Evolutionary conservation across 176 grass and related monocot genomes (phyloP).

Genomic region (Puccinellia tenuiflora): DNA sequence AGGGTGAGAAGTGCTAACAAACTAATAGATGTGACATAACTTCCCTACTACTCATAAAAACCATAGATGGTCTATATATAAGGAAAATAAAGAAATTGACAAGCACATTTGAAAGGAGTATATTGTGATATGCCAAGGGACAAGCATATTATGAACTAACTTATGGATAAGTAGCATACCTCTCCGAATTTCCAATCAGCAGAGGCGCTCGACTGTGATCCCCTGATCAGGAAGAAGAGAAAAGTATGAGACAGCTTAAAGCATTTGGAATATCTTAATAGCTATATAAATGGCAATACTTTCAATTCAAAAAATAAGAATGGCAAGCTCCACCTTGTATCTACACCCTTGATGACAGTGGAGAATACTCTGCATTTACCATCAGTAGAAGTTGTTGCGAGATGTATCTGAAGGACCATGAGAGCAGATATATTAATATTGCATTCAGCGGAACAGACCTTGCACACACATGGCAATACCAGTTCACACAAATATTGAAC

Average conservation of each 20-base stretch:
- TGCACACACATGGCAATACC: slow-evolving; percentile 24
- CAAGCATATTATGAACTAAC: not conserved
- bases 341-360: slow-evolving; percentile 92
- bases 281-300: slow-evolving; percentile 2
- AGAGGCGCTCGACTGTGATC: slow-evolving; percentile 41
- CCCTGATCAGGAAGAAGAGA: slow-evolving; percentile 45
- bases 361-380: slow-evolving; percentile 97
- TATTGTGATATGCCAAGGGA: not conserved
- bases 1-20: not conserved
- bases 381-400: slow-evolving; percentile 96
- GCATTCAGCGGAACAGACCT: not conserved
- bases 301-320: not conserved
- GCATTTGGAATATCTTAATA: slow-evolving; percentile 17
- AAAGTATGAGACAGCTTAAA: slow-evolving; percentile 27
- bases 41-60: not conserved
- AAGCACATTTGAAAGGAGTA: not conserved
- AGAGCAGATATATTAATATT: slow-evolving; percentile 24
- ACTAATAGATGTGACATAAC: not conserved
- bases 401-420: slow-evolving; percentile 66
- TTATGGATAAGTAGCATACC: slow-evolving; percentile 36
- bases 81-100: not conserved
- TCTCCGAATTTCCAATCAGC: slow-evolving; percentile 89
- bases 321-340: slow-evolving; percentile 55
- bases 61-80: not conserved
- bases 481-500: not conserved